A percentile compares a stretch with the other conserved stretches of the same genome.
Evolutionary conservation across 2,329 filamentous ascomycete species (phyloP).

Genomic region (Sclerotinia borealis): DNA sequence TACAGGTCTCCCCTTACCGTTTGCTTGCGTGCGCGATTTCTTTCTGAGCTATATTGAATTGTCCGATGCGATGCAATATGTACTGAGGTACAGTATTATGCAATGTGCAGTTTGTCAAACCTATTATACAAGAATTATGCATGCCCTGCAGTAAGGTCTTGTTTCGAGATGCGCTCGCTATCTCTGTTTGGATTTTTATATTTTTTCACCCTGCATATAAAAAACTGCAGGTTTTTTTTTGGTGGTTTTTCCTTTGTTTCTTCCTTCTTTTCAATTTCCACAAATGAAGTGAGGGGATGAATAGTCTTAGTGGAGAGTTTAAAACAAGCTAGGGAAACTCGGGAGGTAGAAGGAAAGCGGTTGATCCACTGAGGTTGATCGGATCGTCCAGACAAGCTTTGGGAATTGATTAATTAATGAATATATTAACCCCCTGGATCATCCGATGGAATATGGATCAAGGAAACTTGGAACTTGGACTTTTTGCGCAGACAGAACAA

Average conservation of each 20-base stretch:
- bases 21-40: neutral
- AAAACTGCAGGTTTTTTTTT: neutral
- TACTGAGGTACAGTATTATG: too few species aligned
- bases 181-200: too few species aligned
- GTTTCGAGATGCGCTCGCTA: neutral
- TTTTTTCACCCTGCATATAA: neutral
- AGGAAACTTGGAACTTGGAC: neutral
- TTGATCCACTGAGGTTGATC: neutral
- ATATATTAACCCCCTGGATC: neutral
- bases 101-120: too few species aligned
- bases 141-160: neutral
- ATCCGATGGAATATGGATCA: too few species aligned
- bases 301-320: neutral
- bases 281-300: neutral
- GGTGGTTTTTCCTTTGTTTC: neutral
- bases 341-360: too few species aligned
- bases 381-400: neutral
- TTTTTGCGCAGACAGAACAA: neutral
- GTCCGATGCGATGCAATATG: neutral
- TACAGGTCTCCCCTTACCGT: too few species aligned
- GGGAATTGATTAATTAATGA: neutral
- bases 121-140: too few species aligned
- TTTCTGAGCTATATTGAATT: neutral
- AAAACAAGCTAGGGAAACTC: neutral
- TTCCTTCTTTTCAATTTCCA: neutral